Percentiles rank a stretch among this genome's conserved stretches.
Evolutionary conservation across 257 asterid genomes (phyloP).

Genomic region (Plantago major): DNA sequence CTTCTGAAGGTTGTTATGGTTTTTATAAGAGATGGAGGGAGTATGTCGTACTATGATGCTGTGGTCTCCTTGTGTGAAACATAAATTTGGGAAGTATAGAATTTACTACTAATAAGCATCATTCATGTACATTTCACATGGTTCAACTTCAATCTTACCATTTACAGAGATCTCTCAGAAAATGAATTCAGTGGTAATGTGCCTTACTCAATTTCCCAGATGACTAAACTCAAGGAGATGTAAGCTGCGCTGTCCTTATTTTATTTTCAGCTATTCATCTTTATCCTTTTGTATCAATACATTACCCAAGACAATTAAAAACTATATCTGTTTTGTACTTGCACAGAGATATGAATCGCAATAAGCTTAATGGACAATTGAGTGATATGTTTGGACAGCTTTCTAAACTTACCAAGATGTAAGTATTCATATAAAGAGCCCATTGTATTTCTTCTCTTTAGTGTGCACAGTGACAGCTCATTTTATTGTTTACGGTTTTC

Average conservation of each 20-base stretch:
- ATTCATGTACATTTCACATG: not conserved
- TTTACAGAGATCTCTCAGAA: conserved; percentile 40
- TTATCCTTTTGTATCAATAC: not conserved
- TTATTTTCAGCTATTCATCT: not conserved
- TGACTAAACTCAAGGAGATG: conserved; percentile 37
- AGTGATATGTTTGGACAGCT: conserved; percentile 45
- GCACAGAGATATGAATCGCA: conserved; percentile 42
- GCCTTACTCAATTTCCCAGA: conserved; percentile 54
- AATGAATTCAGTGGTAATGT: conserved; percentile 36
- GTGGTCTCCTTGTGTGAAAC: not conserved
- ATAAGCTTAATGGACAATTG: conserved; percentile 53
- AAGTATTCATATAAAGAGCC: conserved; percentile 17
- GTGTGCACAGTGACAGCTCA: not conserved
- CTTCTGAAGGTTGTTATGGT: too few relatives aligned
- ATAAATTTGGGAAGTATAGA: not conserved
- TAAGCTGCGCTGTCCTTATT: conserved; percentile 24
- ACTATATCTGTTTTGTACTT: conserved; percentile 6
- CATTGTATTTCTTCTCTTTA: not conserved
- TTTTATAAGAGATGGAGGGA: not conserved
- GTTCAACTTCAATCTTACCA: conserved; percentile 12
- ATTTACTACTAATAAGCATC: too few relatives aligned
- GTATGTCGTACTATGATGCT: not conserved
- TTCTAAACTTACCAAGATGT: conserved; percentile 41
- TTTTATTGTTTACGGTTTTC: not conserved
- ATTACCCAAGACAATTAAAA: conserved; percentile 13